Evolutionary conservation across 75 land plant genomes (phyloP), one percentile per base, ranked within the genome.

Genomic region (Isoetes taiwanensis): DNA sequence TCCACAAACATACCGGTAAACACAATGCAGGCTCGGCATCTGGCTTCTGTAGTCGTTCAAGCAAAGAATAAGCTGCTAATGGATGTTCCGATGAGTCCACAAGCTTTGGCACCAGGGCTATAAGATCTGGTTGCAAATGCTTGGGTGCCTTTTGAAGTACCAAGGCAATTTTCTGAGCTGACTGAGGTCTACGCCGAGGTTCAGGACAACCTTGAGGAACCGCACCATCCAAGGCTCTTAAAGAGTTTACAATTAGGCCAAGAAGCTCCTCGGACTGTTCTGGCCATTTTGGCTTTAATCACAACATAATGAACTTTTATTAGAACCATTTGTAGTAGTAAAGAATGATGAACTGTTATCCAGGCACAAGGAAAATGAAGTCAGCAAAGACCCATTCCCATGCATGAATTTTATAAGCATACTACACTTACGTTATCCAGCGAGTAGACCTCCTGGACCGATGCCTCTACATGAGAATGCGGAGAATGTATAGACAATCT

Each of bases 181-280:
- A 81, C 25, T 87, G 85, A 37, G 96, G 81, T 61, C 86, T 61
- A 41, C 81, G 74, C 48, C 83, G 70, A 14, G 95, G 85, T 41
- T 88, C 98, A 30, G 78, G 90, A 61, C 78, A 80, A 30, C 96
- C 90, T 67, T 81, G 98, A 32, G 90, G 90, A 30, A 93, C 98
- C 46, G 96, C 89, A 34, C 81, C 87, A 63, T 93, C 98, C 14
- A 93, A 60, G 12, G 98, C 86, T 65, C 86, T 76, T 38, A 93
- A 55, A 12, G 98, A 93, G 42, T 84, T 93, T 2, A 93, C 86
- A 41, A 93, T 93, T 56, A 93, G 71, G 31, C 86, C 89, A 48
- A 93, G 60, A 28, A 93, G 90, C 69, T 88, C 98, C 62, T 93
- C 96, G 3, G 98, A 93, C 52, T 88, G 90, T 74, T 88, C 86